These are phyloP conservation scores for Emydomyces testavorans DNA, from an alignment of 2,329 filamentous ascomycete species.

Conservation along the genomic window DNA sequence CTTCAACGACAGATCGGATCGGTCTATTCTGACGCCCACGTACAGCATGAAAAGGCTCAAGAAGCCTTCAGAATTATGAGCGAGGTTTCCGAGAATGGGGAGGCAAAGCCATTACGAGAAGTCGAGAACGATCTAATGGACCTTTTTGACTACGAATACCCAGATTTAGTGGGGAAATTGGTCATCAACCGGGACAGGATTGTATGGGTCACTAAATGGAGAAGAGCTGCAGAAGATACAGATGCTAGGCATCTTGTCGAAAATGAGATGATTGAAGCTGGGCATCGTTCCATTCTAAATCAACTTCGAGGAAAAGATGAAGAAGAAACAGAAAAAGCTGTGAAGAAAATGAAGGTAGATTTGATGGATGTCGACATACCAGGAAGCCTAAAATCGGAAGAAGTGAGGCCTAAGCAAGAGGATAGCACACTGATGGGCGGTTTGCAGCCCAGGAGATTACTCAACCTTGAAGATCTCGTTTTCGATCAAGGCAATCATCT, in stretches of 20 bases:
- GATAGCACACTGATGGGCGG: conserved; percentile 67
- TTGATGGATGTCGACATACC: conserved; percentile 79
- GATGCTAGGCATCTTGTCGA: conserved; percentile 64
- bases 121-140: conserved; percentile 99
- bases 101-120: conserved; percentile 76
- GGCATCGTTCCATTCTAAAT: conserved; percentile 73
- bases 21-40: conserved; percentile 82
- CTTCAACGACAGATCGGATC: conserved; percentile 81
- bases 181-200: conserved; percentile 89
- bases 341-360: conserved; percentile 71
- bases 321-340: conserved; percentile 46
- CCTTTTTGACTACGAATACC: conserved; percentile 92
- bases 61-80: conserved; percentile 73
- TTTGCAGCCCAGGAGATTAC: conserved; percentile 70
- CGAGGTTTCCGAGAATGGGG: conserved; percentile 59
- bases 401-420: conserved; percentile 42
- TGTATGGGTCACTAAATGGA: conserved; percentile 85
- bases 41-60: conserved; percentile 83
- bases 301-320: conserved; percentile 66
- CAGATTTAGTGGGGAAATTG: conserved; percentile 80
- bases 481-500: conserved; percentile 98
- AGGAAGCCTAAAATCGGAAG: conserved; percentile 45
- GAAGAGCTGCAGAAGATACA: conserved; percentile 67
- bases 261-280: conserved; percentile 81
- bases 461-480: conserved; percentile 90